Evolutionary conservation across 1,139 yeast species (phyloP), one percentile per base, ranked within the genome.

Genomic region (Sugiyamaella castrensis): DNA sequence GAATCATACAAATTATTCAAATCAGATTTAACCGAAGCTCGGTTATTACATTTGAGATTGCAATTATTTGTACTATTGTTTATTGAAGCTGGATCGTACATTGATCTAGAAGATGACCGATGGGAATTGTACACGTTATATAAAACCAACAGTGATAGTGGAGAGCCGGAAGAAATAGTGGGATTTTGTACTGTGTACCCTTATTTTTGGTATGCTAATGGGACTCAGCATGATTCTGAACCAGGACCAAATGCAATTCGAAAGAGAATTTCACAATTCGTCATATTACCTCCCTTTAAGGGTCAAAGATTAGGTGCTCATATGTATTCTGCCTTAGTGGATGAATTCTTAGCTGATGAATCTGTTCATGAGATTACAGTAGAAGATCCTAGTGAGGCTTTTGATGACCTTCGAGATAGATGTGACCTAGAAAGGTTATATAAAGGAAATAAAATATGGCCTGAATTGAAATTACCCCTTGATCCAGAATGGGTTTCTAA

Each of bases 311-410:
- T 88, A 47, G 98, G 98, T 1, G 78, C 81, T 1, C 66, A 68
- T 16, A 70, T 92, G 37, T 92, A 92, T 65, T 69, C 71, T 11
- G 57, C 75, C 1, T 68, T 92, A 7, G 74, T 77, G 49, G 69
- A 73, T 1, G 54, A 66, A 37, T 88, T 95, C 86, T 58, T 73
- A 6, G 57, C 62, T 0, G 84, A 86, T 54, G 60, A 66, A 0
- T 55, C 64, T 2, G 79, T 89, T n/a, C 69, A 72, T 35, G 96
- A 91, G 61, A 76, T 92, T 37, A 89, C 92, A 0, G 91, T 94
- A 8, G 98, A 92, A 65, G 98, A 94, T 64, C 98, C 98, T 2
- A 87, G 86, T 62, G 97, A 91, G 65, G 81, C 82, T 38, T 92
- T 92, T 68, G 98, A 92, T 63, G 95, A 87, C 63, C 71, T 94